A percentile compares a stretch with the other conserved stretches of the same genome.
Evolutionary conservation across 2,329 filamentous ascomycete genomes (phyloP).

Genomic region (Ceratocystis papillata): DNA sequence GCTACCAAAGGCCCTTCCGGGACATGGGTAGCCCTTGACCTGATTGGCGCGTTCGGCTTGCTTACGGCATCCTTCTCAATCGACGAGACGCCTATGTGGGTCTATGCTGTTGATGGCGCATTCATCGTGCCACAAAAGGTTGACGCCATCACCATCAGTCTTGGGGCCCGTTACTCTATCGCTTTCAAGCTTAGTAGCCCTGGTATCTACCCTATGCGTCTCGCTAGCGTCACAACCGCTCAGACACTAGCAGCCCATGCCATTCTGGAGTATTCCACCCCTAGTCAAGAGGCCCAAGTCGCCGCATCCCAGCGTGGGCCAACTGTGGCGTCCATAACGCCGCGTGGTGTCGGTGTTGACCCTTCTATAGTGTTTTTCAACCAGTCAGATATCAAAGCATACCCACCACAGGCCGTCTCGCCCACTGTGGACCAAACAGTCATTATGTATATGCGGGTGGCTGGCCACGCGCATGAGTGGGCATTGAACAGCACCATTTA

Average conservation of each 20-base stretch:
- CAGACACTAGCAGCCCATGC: conserved; percentile 48
- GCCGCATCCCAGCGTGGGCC: conserved; percentile 33
- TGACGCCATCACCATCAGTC: conserved; percentile 39
- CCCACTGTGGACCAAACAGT: conserved; percentile 38
- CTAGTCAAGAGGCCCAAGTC: conserved; percentile 25
- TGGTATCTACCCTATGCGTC: conserved; percentile 45
- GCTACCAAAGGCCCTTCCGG: conserved; percentile 24
- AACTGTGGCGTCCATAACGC: conserved; percentile 33
- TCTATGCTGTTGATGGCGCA: conserved; percentile 45
- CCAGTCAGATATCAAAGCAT: conserved; percentile 37
- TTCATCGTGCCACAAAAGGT: conserved; percentile 44
- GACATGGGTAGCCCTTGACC: conserved; percentile 44
- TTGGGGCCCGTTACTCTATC: conserved; percentile 45
- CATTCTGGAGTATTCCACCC: conserved; percentile 34
- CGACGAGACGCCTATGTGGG: conserved; percentile 43
- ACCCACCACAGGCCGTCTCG: conserved; percentile 37
- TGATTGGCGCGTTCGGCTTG: conserved; percentile 44
- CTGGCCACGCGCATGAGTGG: conserved; percentile 42
- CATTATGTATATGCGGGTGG: conserved; percentile 34
- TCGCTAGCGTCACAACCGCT: conserved; percentile 38
- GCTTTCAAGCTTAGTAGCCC: conserved; percentile 38
- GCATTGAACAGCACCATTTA: conserved; percentile 40
- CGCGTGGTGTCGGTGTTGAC: conserved; percentile 24
- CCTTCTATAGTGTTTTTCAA: conserved; percentile 36
- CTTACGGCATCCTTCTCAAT: conserved; percentile 38